Conservation (phyloP, 106 monocot species). For the Ottelia alismoides region DNA sequence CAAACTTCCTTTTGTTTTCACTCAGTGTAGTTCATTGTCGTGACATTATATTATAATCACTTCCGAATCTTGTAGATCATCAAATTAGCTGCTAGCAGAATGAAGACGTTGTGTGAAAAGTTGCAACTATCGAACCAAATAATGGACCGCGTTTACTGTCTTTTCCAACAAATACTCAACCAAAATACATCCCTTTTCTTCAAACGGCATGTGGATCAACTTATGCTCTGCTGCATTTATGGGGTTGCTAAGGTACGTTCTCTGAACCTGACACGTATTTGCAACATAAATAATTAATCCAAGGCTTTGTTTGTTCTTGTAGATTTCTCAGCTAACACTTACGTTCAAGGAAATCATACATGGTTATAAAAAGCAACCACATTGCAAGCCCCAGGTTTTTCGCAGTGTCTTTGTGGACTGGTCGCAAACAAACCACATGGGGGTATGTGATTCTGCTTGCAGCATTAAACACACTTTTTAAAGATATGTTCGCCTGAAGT, state of each 20-base stretch:
- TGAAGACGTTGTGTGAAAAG: conserved; percentile 61
- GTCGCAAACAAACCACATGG: conserved; percentile 41
- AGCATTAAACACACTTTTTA: no score
- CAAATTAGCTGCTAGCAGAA: conserved; percentile 66
- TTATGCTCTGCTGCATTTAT: conserved; percentile 72
- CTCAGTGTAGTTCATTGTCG: no score
- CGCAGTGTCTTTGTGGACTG: no score
- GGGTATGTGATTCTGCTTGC: conserved; percentile 28
- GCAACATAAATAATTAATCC: background rate
- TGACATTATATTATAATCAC: no score
- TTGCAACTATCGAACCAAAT: conserved; percentile 48
- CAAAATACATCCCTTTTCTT: conserved; percentile 51
- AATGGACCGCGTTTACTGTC: no score
- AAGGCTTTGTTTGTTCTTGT: background rate
- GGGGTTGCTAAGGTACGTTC: conserved; percentile 53
- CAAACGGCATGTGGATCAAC: conserved; percentile 72
- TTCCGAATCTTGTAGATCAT: no score
- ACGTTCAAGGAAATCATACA: no score
- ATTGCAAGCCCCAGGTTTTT: conserved; percentile 74
- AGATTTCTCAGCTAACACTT: conserved; percentile 62
- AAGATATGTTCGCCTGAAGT: no score
- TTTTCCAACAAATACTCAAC: conserved; percentile 54
- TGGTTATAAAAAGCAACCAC: conserved; percentile 65
- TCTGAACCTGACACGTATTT: no score
- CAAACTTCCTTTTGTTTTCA: no score